Percentiles rank a stretch among this genome's conserved stretches.
These are phyloP conservation scores for Plasmopara viticola DNA, from an alignment of 352 stramenopile species.

Conservation along the genomic window DNA sequence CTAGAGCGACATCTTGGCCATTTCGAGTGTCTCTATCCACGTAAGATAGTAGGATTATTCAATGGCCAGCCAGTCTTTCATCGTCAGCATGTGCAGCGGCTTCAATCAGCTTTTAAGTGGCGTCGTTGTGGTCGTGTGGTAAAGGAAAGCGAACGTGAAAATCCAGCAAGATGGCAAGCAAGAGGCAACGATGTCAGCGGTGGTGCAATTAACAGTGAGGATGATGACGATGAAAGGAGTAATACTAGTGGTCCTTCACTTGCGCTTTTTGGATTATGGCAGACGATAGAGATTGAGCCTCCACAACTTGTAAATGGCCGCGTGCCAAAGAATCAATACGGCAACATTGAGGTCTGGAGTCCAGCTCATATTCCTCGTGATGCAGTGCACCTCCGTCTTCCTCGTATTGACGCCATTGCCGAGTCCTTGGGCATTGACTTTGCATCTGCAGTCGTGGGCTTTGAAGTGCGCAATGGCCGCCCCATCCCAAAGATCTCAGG, in stretches of 20 bases:
- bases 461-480: conserved; percentile 58
- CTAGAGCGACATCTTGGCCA: conserved; percentile 63
- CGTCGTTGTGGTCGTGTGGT: conserved; percentile 58
- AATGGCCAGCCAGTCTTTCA: conserved; percentile 72
- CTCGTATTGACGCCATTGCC: conserved; percentile 57
- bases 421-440: conserved; percentile 72
- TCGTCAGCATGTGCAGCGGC: conserved; percentile 44
- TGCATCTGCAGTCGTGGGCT: conserved; percentile 72
- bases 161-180: conserved; percentile 48
- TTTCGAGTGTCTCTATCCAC: conserved; percentile 61
- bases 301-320: conserved; percentile 46
- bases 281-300: conserved; percentile 54
- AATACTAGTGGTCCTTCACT: conserved; percentile 7
- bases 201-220: conserved; percentile 16
- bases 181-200: conserved; percentile 7
- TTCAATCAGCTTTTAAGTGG: conserved; percentile 67
- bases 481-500: conserved; percentile 67
- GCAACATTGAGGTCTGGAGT: conserved; percentile 86
- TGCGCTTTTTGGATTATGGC: conserved; percentile 71
- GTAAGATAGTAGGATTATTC: conserved; percentile 68
- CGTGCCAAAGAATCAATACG: conserved; percentile 81
- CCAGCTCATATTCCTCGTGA: conserved; percentile 48
- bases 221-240: conserved; percentile 2
- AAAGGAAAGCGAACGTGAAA: conserved; percentile 37
- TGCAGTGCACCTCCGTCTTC: conserved; percentile 54